Base-by-base conservation (phyloP, 129 eudicot genomes). In the Pittosporum tobira region DNA sequence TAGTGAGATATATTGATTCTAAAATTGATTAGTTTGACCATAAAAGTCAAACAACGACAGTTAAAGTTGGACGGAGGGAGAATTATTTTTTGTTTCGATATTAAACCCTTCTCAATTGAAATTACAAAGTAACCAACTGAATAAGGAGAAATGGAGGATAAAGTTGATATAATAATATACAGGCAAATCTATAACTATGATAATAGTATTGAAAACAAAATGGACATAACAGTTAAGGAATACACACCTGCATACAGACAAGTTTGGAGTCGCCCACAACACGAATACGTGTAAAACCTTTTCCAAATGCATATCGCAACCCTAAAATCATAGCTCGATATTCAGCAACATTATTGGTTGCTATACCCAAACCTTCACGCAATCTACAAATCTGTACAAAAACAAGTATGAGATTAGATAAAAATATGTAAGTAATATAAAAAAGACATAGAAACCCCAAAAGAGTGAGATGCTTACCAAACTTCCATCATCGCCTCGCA, bases 231-330 rank as follows among this genome's bases (percentile, higher is more conserved):
- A 52, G 22, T 50, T 24, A 44, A 23, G 47, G 8, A n/a, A n/a
- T n/a, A 12, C 7, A 54, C 7, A 91, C 98, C 96, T 91, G 98
- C 95, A 80, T 86, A 74, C 94, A 83, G 48, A 91, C 90, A 26
- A 91, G 94, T 74, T 91, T 91, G 63, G 96, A 86, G 70, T 91
- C 98, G 1, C 98, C 98, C 13, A 59, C 56, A 71, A 79, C 96
- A 63, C 64, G 71, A 62, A 91, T 71, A 70, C 81, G 78, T 48
- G 95, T 86, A 72, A 80, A 91, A 23, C 96, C 98, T 80, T 83
- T 81, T 60, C 72, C 64, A 59, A 86, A 89, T 57, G 98, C 98
- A 76, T 65, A 78, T 77, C 77, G 79, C 71, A 86, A 71, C 57
- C 98, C 98, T 44, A 91, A 66, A 55, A 91, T 91, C 56, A 91